These are phyloP conservation scores for Russula ochroleuca DNA, from an alignment of 768 basidiomycete genomes.

Conservation along the genomic window DNA sequence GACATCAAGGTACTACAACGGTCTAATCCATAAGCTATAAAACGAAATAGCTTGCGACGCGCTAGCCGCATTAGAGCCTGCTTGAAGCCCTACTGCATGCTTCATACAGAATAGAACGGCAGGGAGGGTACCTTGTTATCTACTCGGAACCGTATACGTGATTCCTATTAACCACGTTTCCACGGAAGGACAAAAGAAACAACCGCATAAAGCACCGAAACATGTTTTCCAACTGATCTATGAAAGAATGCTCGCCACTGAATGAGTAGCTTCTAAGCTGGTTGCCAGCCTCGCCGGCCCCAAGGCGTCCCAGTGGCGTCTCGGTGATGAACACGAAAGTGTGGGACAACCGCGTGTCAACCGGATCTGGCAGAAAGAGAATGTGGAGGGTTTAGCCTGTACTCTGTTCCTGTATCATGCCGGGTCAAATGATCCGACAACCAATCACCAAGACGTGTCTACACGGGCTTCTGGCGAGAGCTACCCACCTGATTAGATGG, in stretches of 20 bases:
- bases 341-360: constrained; percentile 6
- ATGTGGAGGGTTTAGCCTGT: background rate
- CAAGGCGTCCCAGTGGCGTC: constrained; percentile 2
- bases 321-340: constrained; percentile 13
- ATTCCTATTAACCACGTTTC: constrained; percentile 17
- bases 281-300: background rate
- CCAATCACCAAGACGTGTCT: background rate
- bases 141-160: background rate
- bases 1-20: background rate
- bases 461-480: background rate
- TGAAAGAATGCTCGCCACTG: constrained; percentile 6
- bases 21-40: constrained; percentile 2
- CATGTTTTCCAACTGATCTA: background rate
- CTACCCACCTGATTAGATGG: constrained; percentile 1
- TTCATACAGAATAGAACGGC: background rate
- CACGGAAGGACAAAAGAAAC: background rate
- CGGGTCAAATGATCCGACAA: background rate
- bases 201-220: background rate
- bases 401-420: background rate
- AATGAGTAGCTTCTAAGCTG: constrained; percentile 9
- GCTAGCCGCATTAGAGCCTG: constrained; percentile 12
- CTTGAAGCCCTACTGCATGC: background rate
- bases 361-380: constrained; percentile 2
- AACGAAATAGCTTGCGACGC: background rate
- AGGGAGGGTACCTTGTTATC: constrained; percentile 5